Evolutionary conservation across 176 grass and related monocot species (phyloP).

Genomic region (Canna indica): DNA sequence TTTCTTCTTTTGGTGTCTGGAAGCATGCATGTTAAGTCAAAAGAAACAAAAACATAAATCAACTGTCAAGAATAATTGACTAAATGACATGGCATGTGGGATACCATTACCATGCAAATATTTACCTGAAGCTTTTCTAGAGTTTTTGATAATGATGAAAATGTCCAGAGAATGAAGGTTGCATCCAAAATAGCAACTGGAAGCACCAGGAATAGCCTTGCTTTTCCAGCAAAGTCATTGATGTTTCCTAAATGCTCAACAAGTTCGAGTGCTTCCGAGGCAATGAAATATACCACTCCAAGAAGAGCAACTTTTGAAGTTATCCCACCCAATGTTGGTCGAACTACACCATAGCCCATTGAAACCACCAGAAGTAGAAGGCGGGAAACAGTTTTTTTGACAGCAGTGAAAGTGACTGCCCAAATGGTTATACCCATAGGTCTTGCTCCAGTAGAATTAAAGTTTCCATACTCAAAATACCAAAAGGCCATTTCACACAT

Average conservation of each 20-base stretch:
- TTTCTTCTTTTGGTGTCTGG: neutral
- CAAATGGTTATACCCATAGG: slow-evolving; percentile 95
- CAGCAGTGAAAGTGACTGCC: slow-evolving; percentile 96
- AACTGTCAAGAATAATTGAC: neutral
- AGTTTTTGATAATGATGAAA: slow-evolving; percentile 96
- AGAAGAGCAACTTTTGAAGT: slow-evolving; percentile 69
- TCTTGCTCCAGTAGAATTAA: slow-evolving; percentile 81
- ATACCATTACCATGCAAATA: neutral
- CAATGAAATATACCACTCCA: slow-evolving; percentile 72
- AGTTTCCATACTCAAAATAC: slow-evolving; percentile 97
- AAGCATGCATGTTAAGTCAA: neutral
- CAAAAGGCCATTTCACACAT: slow-evolving; percentile 99
- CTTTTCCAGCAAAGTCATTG: slow-evolving; percentile 94
- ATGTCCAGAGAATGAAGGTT: slow-evolving; percentile 98
- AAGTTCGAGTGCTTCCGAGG: slow-evolving; percentile 88
- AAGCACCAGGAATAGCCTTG: slow-evolving; percentile 85
- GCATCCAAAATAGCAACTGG: slow-evolving; percentile 94
- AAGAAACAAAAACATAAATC: neutral
- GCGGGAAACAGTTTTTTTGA: slow-evolving; percentile 94
- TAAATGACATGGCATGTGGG: neutral
- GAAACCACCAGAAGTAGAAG: slow-evolving; percentile 88
- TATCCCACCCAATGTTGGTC: slow-evolving; percentile 75
- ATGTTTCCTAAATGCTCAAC: slow-evolving; percentile 94
- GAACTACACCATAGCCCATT: slow-evolving; percentile 88
- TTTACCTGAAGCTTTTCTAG: slow-evolving; percentile 96